Percentiles rank a stretch among this genome's conserved stretches.
Evolutionary conservation across 768 basidiomycete species (phyloP).

Genomic region (Glaciozyma antarctica): DNA sequence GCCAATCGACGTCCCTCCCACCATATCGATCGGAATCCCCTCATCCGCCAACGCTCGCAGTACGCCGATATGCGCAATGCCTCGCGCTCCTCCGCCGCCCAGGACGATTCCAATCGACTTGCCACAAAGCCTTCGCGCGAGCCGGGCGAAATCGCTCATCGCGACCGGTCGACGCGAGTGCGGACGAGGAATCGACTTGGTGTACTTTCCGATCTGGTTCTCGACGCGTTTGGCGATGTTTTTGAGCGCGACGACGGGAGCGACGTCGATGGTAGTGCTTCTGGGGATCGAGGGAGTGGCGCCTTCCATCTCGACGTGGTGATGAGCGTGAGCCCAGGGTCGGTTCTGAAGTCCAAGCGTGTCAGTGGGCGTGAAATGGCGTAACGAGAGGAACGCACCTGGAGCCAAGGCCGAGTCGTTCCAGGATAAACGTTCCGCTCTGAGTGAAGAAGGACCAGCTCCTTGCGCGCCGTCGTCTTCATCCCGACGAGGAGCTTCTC

Average conservation of each 20-base stretch:
- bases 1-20: constrained; percentile 65
- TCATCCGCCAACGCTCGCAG: constrained; percentile 84
- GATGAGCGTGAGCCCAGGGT: constrained; percentile 91
- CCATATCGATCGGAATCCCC: constrained; percentile 82
- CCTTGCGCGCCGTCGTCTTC: constrained; percentile 98
- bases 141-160: constrained; percentile 82
- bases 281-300: constrained; percentile 52
- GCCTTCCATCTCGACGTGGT: constrained; percentile 66
- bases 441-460: constrained; percentile 84
- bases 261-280: constrained; percentile 46
- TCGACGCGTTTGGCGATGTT: constrained; percentile 89
- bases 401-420: constrained; percentile 90
- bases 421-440: constrained; percentile 81
- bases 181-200: constrained; percentile 51
- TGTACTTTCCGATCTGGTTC: constrained; percentile 76
- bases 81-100: constrained; percentile 94
- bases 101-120: constrained; percentile 87
- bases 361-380: constrained; percentile 1
- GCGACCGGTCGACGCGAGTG: constrained; percentile 43
- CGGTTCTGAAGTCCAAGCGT: constrained; percentile 54
- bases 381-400: constrained; percentile 46
- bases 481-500: constrained; percentile 84
- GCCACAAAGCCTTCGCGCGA: constrained; percentile 84
- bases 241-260: constrained; percentile 58
- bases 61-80: constrained; percentile 73